Base-by-base conservation (phyloP, 441 rosid genomes). In the Erodium texanum region DNA sequence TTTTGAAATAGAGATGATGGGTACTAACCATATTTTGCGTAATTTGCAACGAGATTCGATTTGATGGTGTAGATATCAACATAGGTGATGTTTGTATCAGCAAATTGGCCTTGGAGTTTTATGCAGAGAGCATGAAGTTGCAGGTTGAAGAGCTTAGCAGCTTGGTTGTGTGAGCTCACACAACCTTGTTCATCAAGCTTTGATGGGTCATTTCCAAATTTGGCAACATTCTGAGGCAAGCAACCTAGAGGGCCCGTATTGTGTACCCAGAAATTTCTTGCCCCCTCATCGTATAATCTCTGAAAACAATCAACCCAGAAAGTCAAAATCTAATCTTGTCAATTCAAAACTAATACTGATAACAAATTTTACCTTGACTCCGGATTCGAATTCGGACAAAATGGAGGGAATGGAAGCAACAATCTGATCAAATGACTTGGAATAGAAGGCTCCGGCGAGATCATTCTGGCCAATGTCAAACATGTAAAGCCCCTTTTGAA, bases 381-480 rank as follows among this genome's bases (percentile, higher is more conserved):
- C 92, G 29, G 68, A 68, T 80, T 94, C 97, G 29, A 94, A 89
- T 74, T 87, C 96, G 18, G 76, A 72, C 76, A 94, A 78, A 70
- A 77, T 81, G 16, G 78, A 70, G 0, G 99, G 99, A 71, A 91
- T 83, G 19, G 79, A 82, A 34, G 97, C 97, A 65, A 89, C 72
- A 20, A 94, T 71, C 78, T 94, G 97, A 68, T 91, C 97, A 38
- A 77, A 81, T 66, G 96, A 77, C 73, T 88, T 89, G 43, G 99
- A 94, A 69, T 94, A 91, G 69, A 94, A 91, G 52, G 93, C 87
- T 75, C 99, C 96, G 59, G 96, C 99, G 56, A 94, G 80, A 82
- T 94, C 99, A 69, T 94, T 94, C 82, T 92, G 98, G 36, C 98
- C 99, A 8, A 94, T 87, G 70, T 94, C 99, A 59, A 94, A 86